Conservation (phyloP, 805 yeast genomes). For the Zygosaccharomyces lentus region DNA sequence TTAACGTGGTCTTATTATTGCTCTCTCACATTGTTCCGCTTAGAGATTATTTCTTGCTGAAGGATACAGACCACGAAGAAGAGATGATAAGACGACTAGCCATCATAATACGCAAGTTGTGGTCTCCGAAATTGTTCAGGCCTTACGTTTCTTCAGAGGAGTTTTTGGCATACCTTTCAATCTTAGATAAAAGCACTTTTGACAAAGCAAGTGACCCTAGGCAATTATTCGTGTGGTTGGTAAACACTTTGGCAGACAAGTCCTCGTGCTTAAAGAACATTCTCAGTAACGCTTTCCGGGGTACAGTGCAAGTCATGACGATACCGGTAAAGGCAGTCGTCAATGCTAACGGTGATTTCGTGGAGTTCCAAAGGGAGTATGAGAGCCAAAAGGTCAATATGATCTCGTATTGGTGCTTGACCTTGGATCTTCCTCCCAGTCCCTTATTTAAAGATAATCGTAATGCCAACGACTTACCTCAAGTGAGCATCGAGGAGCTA, state of each 20-base stretch:
- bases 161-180: constrained; percentile 47
- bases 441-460: constrained; percentile 52
- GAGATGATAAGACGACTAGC: constrained; percentile 45
- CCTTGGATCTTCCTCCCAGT: constrained; percentile 55
- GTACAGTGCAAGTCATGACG: constrained; percentile 41
- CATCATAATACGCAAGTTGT: constrained; percentile 50
- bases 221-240: constrained; percentile 54
- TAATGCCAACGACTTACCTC: constrained; percentile 47
- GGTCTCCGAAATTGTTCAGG: constrained; percentile 59
- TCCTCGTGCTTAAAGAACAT: constrained; percentile 27
- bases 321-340: constrained; percentile 27
- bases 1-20: constrained; percentile 54
- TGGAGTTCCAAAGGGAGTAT: constrained; percentile 19
- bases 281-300: constrained; percentile 46
- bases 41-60: constrained; percentile 43
- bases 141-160: constrained; percentile 67
- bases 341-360: constrained; percentile 22
- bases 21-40: constrained; percentile 51
- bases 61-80: constrained; percentile 15
- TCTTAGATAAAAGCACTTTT: constrained; percentile 43
- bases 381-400: constrained; percentile 15
- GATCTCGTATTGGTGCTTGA: constrained; percentile 35
- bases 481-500: constrained; percentile 43
- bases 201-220: constrained; percentile 49
- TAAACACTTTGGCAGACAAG: constrained; percentile 43